Percentiles rank a stretch among this genome's conserved stretches.
These are phyloP conservation scores for Populus ilicifolia DNA, from an alignment of 345 rosid species.

Conservation along the genomic window DNA sequence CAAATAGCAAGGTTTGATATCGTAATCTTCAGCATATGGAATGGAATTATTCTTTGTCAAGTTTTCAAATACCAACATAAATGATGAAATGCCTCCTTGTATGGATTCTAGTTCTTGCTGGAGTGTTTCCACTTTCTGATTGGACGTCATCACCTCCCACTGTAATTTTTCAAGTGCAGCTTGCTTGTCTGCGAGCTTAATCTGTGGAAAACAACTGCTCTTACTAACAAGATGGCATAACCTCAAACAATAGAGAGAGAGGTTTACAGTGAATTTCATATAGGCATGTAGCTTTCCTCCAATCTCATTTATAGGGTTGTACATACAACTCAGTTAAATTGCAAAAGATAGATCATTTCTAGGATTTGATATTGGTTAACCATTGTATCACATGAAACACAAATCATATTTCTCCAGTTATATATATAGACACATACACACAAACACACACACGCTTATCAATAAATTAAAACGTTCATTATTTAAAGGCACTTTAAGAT, in stretches of 20 bases:
- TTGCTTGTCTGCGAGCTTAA: constrained; percentile 95
- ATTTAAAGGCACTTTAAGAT: too few relatives aligned
- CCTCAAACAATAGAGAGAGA: constrained; percentile 1
- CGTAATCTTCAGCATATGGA: constrained; percentile 46
- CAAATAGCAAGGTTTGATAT: constrained; percentile 44
- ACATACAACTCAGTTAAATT: background rate
- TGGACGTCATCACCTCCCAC: constrained; percentile 85
- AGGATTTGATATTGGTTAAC: background rate
- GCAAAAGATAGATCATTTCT: background rate
- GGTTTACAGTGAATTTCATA: background rate
- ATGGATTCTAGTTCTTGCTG: constrained; percentile 59
- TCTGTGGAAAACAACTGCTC: constrained; percentile 32
- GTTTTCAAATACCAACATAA: constrained; percentile 55
- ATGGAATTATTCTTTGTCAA: constrained; percentile 41
- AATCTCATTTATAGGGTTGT: background rate
- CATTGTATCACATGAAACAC: background rate
- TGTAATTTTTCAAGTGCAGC: constrained; percentile 85
- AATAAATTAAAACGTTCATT: too few relatives aligned
- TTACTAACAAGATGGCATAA: constrained; percentile 11
- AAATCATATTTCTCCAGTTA: background rate
- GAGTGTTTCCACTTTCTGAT: constrained; percentile 60
- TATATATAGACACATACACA: too few relatives aligned
- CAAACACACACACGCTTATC: too few relatives aligned
- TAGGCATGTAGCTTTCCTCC: background rate
- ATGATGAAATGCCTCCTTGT: constrained; percentile 62